Conservation (phyloP, 805 yeast genomes). For the Barnettozyma pratensis region DNA sequence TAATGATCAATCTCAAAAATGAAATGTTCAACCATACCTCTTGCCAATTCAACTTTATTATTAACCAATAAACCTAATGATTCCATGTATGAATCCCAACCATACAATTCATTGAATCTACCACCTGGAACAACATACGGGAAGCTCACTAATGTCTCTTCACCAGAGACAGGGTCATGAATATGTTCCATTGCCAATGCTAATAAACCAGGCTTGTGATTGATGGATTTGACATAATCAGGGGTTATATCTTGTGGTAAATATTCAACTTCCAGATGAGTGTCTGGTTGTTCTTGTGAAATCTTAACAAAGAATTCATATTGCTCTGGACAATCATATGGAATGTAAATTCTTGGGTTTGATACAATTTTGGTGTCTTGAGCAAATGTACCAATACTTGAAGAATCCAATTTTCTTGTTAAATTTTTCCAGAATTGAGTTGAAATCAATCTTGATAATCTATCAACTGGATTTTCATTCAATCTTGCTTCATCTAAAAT, state of each 20-base stretch:
- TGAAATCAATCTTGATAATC: slow-evolving; percentile 67
- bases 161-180: slow-evolving; percentile 46
- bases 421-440: slow-evolving; percentile 77
- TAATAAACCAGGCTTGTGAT: slow-evolving; percentile 79
- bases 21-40: slow-evolving; percentile 89
- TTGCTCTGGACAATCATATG: slow-evolving; percentile 64
- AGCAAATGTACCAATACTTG: slow-evolving; percentile 65
- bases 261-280: slow-evolving; percentile 65
- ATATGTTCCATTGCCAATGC: slow-evolving; percentile 66
- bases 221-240: slow-evolving; percentile 69
- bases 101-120: slow-evolving; percentile 91
- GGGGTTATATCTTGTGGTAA: slow-evolving; percentile 74
- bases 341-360: slow-evolving; percentile 74
- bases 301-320: slow-evolving; percentile 59
- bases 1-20: slow-evolving; percentile 85
- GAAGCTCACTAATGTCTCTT: slow-evolving; percentile 50
- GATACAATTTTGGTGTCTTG: slow-evolving; percentile 70
- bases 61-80: slow-evolving; percentile 75
- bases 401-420: slow-evolving; percentile 63
- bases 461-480: slow-evolving; percentile 80
- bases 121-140: slow-evolving; percentile 98
- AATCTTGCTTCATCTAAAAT: slow-evolving; percentile 77
- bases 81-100: slow-evolving; percentile 97
- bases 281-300: slow-evolving; percentile 47
- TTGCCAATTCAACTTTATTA: slow-evolving; percentile 61